These are phyloP conservation scores for Boletus vermiculosoides DNA, from an alignment of 768 basidiomycete species.

Conservation along the genomic window DNA sequence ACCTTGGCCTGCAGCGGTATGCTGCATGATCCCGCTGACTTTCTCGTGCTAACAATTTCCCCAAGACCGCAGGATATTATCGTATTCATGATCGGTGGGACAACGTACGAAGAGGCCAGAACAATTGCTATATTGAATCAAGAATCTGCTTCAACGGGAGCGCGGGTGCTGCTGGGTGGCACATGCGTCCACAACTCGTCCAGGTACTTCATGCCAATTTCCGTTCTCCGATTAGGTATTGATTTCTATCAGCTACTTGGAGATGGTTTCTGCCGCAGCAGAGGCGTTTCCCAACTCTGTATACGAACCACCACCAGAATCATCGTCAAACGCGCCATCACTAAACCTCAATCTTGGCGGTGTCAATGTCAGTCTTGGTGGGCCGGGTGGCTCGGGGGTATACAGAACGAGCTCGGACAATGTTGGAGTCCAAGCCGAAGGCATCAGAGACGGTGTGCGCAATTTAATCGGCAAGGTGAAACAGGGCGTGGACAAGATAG, in stretches of 20 bases:
- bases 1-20: constrained; percentile 71
- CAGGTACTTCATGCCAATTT: constrained; percentile 49
- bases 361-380: constrained; percentile 93
- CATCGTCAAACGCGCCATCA: constrained; percentile 68
- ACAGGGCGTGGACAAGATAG: constrained; percentile 72
- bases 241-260: constrained; percentile 62
- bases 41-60: constrained; percentile 1
- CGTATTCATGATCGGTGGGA: constrained; percentile 93
- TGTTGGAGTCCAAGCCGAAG: constrained; percentile 78
- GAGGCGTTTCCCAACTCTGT: constrained; percentile 59
- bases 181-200: constrained; percentile 95
- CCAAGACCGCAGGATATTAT: constrained; percentile 92
- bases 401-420: constrained; percentile 79
- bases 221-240: not conserved
- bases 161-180: constrained; percentile 84
- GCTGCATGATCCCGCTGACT: constrained; percentile 2
- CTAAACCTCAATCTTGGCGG: constrained; percentile 90
- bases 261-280: constrained; percentile 81
- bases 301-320: constrained; percentile 75
- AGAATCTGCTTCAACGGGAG: constrained; percentile 62
- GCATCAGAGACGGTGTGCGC: constrained; percentile 84
- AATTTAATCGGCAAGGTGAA: constrained; percentile 87
- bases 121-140: constrained; percentile 85
- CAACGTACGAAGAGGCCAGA: constrained; percentile 94
- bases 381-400: constrained; percentile 75